Percentiles rank a stretch among this genome's conserved stretches.
Conservation (phyloP, 2,329 filamentous ascomycete species). For the Sporothrix dimorphospora region DNA sequence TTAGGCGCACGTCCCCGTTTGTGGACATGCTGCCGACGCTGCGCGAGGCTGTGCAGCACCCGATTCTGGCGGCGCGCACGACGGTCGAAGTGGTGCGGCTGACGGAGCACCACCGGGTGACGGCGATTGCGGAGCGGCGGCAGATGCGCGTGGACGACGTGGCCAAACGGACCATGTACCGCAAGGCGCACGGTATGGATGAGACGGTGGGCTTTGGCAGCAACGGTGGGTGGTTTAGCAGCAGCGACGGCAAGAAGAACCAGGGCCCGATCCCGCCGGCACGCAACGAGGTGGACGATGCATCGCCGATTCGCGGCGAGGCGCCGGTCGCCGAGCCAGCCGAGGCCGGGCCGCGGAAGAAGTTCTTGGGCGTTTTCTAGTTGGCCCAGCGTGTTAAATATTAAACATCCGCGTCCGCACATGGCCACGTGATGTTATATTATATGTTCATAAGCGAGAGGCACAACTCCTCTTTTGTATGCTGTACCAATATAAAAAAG, state of each 20-base stretch:
- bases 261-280: conserved; percentile 34
- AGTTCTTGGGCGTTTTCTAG: conserved; percentile 83
- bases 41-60: conserved; percentile 69
- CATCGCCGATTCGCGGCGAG: conserved; percentile 34
- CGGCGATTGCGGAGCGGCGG: conserved; percentile 71
- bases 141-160: conserved; percentile 80
- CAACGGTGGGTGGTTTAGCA: conserved; percentile 33
- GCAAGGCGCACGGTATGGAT: conserved; percentile 82
- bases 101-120: conserved; percentile 72
- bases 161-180: conserved; percentile 81
- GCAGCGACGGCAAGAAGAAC: conserved; percentile 31
- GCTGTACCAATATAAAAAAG: conserved; percentile 3
- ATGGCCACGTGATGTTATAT: neutral
- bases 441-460: neutral
- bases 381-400: neutral
- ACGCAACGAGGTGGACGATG: conserved; percentile 42
- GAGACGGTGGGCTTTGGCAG: conserved; percentile 55
- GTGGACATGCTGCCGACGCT: conserved; percentile 74
- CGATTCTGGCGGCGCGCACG: conserved; percentile 66
- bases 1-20: conserved; percentile 77
- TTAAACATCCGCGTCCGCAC: neutral
- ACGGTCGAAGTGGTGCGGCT: conserved; percentile 74
- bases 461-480: conserved; percentile 2
- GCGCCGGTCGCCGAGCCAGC: neutral
- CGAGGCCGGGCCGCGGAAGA: conserved; percentile 65